Evolutionary conservation across 805 yeast species (phyloP).

Genomic region (Monosporozyma yasuniensis): DNA sequence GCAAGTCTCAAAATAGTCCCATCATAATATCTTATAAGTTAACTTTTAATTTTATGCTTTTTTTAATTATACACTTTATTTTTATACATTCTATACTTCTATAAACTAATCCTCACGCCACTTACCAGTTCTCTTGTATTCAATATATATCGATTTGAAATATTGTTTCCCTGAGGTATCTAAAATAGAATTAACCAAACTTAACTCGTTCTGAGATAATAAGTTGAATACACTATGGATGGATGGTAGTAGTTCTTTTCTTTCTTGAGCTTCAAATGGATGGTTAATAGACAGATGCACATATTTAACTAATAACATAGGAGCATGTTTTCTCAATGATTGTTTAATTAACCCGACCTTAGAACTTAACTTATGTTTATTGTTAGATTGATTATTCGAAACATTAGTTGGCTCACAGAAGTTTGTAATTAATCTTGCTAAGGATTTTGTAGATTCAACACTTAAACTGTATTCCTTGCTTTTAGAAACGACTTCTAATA

Average conservation of each 20-base stretch:
- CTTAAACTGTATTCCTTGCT: conserved; percentile 15
- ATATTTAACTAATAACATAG: conserved; percentile 51
- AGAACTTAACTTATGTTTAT: conserved; percentile 40
- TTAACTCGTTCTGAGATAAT: conserved; percentile 57
- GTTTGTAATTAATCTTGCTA: conserved; percentile 51
- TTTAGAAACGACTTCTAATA: conserved; percentile 41
- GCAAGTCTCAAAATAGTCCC: not conserved
- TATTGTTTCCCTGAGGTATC: conserved; percentile 63
- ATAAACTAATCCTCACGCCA: conserved; percentile 53
- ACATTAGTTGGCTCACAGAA: conserved; percentile 58
- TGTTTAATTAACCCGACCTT: conserved; percentile 46
- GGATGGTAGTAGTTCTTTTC: conserved; percentile 44
- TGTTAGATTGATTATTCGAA: conserved; percentile 19
- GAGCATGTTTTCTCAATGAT: conserved; percentile 54
- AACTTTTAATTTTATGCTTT: not conserved
- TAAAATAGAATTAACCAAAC: conserved; percentile 50
- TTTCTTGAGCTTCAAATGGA: conserved; percentile 39
- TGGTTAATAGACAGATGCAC: conserved; percentile 43
- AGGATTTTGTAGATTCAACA: conserved; percentile 37
- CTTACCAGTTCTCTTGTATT: conserved; percentile 68
- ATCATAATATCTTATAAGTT: not conserved
- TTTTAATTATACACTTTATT: not conserved
- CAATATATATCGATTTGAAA: conserved; percentile 57
- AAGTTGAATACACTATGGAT: conserved; percentile 60
- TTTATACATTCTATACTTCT: not conserved